phyloP scores from a whole-genome alignment of 2,329 filamentous ascomycete genomes.

The Penicillium sp. region DNA sequence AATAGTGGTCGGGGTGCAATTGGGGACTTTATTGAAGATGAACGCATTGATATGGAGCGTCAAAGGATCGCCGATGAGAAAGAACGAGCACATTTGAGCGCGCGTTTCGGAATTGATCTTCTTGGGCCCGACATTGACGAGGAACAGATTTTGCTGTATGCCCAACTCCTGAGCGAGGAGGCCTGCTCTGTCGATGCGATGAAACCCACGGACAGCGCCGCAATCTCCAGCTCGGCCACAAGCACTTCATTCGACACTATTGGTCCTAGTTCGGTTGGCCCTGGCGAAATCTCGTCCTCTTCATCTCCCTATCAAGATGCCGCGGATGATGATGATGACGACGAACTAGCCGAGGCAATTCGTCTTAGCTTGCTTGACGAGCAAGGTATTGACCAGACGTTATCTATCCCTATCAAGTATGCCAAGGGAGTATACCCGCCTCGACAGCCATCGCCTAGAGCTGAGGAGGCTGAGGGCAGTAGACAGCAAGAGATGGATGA shows the following conservation, averaged over 20 bases:
- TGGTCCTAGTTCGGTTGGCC: conserved; percentile 33
- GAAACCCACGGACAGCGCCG: conserved; percentile 44
- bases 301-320: conserved; percentile 40
- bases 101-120: conserved; percentile 81
- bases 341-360: conserved; percentile 64
- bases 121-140: conserved; percentile 57
- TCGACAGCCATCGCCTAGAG: conserved; percentile 20
- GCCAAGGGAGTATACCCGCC: conserved; percentile 27
- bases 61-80: conserved; percentile 68
- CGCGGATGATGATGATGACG: conserved; percentile 53
- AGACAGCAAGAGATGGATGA: conserved; percentile 54
- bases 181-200: conserved; percentile 51
- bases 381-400: conserved; percentile 19
- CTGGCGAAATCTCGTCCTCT: conserved; percentile 36
- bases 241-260: conserved; percentile 42
- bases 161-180: conserved; percentile 62
- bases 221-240: conserved; percentile 39
- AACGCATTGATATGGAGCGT: conserved; percentile 73
- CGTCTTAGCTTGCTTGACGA: conserved; percentile 51
- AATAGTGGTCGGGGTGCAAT: conserved; percentile 68
- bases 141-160: conserved; percentile 64
- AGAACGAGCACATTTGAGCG: conserved; percentile 69
- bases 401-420: conserved; percentile 39
- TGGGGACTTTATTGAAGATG: conserved; percentile 80
- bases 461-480: conserved; percentile 35